Evolutionary conservation across 208 protist genomes (phyloP).

Genomic region (Wallacemonas collosoma): DNA sequence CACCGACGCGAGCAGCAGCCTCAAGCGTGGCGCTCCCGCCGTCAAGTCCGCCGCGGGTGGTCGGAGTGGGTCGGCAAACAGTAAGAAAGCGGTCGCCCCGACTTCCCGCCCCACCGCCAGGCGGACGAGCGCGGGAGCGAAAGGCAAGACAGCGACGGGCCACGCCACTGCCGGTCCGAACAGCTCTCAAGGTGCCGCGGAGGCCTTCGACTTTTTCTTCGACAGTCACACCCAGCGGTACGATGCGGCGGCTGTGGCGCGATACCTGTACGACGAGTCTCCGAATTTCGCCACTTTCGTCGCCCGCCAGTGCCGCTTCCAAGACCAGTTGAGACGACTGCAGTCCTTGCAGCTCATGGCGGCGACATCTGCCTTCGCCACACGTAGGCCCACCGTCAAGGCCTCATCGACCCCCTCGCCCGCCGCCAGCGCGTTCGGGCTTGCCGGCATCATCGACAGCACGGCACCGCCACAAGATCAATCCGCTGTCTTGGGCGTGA

Average conservation of each 20-base stretch:
- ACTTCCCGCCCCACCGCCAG: neutral
- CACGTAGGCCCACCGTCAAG: slow-evolving; percentile 10
- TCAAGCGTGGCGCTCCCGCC: no score
- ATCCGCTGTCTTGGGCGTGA: no score
- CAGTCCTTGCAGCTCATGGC: neutral
- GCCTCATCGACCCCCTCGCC: neutral
- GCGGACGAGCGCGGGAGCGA: neutral
- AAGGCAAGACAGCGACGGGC: neutral
- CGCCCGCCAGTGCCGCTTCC: slow-evolving; percentile 19
- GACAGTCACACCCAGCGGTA: neutral
- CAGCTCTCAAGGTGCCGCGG: neutral
- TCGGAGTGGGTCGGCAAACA: slow-evolving; percentile 2
- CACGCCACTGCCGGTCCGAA: neutral
- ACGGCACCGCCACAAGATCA: no score
- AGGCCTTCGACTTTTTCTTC: neutral
- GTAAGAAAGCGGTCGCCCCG: neutral
- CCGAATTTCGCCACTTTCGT: slow-evolving; percentile 11
- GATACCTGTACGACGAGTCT: slow-evolving; percentile 25
- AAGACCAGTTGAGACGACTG: slow-evolving; percentile 16
- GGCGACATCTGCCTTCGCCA: slow-evolving; percentile 7
- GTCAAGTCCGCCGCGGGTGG: neutral
- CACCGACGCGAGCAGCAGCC: neutral
- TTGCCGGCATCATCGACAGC: neutral
- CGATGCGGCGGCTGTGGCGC: slow-evolving; percentile 8
- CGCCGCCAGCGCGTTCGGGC: neutral